A percentile compares a stretch with the other conserved stretches of the same genome.
These are phyloP conservation scores for Metschnikowia lachancei DNA, from an alignment of 805 yeast species.

Conservation along the genomic window DNA sequence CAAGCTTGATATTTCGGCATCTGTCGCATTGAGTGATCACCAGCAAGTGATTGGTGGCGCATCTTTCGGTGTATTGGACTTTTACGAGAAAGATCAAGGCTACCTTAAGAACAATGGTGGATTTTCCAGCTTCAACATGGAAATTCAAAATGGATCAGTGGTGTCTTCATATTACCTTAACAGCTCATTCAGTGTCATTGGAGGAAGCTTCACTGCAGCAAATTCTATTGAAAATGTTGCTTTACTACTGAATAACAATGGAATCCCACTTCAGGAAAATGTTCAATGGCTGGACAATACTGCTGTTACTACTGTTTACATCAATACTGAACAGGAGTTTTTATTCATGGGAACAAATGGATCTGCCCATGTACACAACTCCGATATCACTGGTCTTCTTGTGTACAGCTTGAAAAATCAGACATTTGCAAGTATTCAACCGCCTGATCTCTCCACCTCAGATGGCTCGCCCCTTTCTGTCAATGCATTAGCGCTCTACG, in stretches of 20 bases:
- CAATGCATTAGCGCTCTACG: constrained; percentile 37
- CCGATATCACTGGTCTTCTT: constrained; percentile 44
- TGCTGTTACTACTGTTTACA: constrained; percentile 32
- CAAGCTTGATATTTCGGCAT: constrained; percentile 29
- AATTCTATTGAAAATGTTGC: constrained; percentile 27
- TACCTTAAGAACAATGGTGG: constrained; percentile 21
- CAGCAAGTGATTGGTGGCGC: constrained; percentile 38
- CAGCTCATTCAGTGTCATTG: constrained; percentile 50
- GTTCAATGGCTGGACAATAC: constrained; percentile 28
- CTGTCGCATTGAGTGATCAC: constrained; percentile 21
- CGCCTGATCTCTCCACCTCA: constrained; percentile 44
- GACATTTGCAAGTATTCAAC: constrained; percentile 46
- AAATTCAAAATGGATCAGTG: constrained; percentile 24
- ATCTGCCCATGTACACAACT: constrained; percentile 23
- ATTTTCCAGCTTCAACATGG: constrained; percentile 25
- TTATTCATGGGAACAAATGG: constrained; percentile 50
- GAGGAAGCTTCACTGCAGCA: constrained; percentile 51
- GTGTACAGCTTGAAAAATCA: constrained; percentile 48
- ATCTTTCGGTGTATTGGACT: constrained; percentile 35
- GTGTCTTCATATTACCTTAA: constrained; percentile 46
- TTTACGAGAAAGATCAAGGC: constrained; percentile 28
- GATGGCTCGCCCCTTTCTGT: constrained; percentile 42
- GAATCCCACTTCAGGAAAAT: constrained; percentile 23
- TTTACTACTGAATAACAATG: constrained; percentile 23
- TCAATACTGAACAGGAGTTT: constrained; percentile 29